A percentile compares a stretch with the other conserved stretches of the same genome.
Conservation (phyloP, 176 grass and related monocot genomes). For the Pharus latifolius region DNA sequence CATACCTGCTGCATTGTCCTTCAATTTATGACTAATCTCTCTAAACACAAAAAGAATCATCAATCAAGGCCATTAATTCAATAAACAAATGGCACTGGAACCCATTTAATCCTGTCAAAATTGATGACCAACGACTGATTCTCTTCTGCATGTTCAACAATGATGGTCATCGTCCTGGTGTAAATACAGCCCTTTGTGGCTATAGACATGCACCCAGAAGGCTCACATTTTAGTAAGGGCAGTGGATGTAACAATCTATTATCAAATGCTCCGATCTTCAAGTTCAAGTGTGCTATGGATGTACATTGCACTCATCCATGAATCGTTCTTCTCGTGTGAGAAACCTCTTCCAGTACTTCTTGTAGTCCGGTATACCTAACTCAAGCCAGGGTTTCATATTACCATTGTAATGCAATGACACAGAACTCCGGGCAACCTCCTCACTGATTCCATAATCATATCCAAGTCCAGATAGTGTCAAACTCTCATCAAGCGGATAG, state of each 20-base stretch:
- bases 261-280: not conserved
- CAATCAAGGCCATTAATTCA: not conserved
- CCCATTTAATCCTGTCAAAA: not conserved
- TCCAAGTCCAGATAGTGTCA: constrained; percentile 60
- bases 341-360: constrained; percentile 71
- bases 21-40: not conserved
- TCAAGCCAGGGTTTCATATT: constrained; percentile 99
- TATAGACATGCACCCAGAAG: not conserved
- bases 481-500: constrained; percentile 50
- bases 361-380: constrained; percentile 70
- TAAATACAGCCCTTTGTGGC: not conserved
- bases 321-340: constrained; percentile 49
- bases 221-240: not conserved
- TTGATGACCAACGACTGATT: not conserved
- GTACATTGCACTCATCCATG: constrained; percentile 87
- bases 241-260: not conserved
- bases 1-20: not conserved
- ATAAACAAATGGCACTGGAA: not conserved
- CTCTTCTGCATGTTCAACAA: constrained; percentile 2
- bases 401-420: constrained; percentile 74
- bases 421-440: constrained; percentile 19
- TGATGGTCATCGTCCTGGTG: not conserved
- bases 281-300: constrained; percentile 18
- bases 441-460: constrained; percentile 60
- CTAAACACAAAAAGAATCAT: not conserved